Evolutionary conservation across 805 yeast species (phyloP), one percentile per base, ranked within the genome.

Genomic region (Starmerella vaccinii): DNA sequence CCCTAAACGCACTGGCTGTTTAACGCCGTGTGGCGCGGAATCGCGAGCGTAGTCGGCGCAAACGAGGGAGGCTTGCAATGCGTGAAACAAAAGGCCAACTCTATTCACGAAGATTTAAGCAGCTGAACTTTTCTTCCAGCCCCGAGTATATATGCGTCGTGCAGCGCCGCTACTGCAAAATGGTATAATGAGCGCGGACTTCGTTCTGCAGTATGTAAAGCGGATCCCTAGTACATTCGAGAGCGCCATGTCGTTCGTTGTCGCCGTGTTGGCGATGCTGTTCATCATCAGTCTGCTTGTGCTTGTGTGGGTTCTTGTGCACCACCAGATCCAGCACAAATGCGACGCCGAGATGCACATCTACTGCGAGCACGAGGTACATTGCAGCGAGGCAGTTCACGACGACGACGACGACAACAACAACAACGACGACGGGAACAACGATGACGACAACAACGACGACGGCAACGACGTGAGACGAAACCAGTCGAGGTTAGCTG

Each of bases 191-290:
- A 13, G 8, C 21, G n/a, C 18, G 15, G 21, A 24, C 43, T 24
- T 39, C 24, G 10, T 39, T 13, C 22, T 13, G 3, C 21, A 24
- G 43, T 39, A 39, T 15, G 43, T 21, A 4, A 23, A 8, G 43
- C 43, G 43, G 5, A 29, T 29, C 30, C 46, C 46, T 13, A 22
- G 29, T 7, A 21, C 46, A 5, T 23, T 30, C n/a, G 46, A 42
- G 23, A 21, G 12, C 21, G 38, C 29, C 19, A 5, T 39, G 12
- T 21, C 37, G n/a, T 6, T 42, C 18, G n/a, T 21, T 19, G 47
- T 44, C 5, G 52, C 52, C 9, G 16, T 49, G 19, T 21, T 45
- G n/a, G 34, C 38, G 19, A 49, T 49, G 52, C 26, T 44, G 32
- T 16, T 35, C 32, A 49, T 44, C 9, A 27, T 49, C n/a, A 26